Conservation (phyloP, 2,329 filamentous ascomycete species). For the Cyphellophora attinorum region DNA sequence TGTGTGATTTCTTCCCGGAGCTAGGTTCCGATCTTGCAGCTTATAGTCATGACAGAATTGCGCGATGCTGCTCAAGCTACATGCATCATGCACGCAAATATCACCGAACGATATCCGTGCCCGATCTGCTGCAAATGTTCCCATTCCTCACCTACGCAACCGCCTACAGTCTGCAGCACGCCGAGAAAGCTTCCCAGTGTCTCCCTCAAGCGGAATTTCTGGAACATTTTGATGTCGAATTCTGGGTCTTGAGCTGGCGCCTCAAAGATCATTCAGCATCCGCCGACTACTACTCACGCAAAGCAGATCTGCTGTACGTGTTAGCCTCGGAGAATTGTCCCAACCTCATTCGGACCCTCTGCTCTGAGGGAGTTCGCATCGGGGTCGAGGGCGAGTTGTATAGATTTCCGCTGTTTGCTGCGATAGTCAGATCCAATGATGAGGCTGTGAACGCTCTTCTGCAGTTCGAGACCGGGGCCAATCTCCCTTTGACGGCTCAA, state of each 20-base stretch:
- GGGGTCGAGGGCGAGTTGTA: neutral
- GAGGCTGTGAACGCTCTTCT: neutral
- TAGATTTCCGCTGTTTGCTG: neutral
- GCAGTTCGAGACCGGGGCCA: neutral
- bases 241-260: too few relatives aligned
- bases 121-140: constrained; percentile 17
- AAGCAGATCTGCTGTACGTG: neutral
- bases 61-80: constrained; percentile 34
- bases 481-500: neutral
- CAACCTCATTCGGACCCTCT: neutral
- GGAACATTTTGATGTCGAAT: constrained; percentile 17
- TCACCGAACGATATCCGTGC: constrained; percentile 10
- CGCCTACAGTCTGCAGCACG: constrained; percentile 21
- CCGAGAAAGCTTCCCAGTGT: constrained; percentile 16
- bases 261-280: neutral
- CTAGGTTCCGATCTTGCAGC: constrained; percentile 5
- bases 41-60: constrained; percentile 22
- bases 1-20: constrained; percentile 4
- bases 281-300: neutral
- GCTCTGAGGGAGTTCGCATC: neutral
- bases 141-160: constrained; percentile 34
- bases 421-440: neutral
- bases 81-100: too few relatives aligned
- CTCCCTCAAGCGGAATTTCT: constrained; percentile 18
- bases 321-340: neutral